Conservation (phyloP, 2,329 filamentous ascomycete genomes). For the Boeremia lycopersici region DNA sequence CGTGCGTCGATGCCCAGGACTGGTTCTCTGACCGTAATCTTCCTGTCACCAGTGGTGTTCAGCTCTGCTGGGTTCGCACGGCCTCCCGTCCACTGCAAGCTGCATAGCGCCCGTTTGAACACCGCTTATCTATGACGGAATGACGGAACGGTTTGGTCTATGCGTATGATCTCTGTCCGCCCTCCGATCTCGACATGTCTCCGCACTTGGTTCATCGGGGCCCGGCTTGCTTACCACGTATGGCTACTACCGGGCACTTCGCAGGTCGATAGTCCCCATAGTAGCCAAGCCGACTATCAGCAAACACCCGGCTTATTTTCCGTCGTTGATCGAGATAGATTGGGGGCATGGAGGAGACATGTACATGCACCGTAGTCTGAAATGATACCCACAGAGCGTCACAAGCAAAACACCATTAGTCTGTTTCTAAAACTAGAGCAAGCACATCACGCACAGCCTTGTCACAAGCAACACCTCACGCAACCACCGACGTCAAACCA, state of each 20-base stretch:
- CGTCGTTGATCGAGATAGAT: neutral
- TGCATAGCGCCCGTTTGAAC: conserved; percentile 11
- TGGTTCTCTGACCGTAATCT: neutral
- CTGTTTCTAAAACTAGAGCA: too few relatives aligned
- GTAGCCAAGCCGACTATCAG: neutral
- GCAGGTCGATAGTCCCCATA: neutral
- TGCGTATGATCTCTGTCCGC: conserved; percentile 3
- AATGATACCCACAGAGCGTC: too few relatives aligned
- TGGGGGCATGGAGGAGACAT: neutral
- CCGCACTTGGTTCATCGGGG: neutral
- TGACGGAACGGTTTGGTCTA: neutral
- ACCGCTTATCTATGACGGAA: conserved; percentile 15
- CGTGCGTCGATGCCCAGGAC: too few relatives aligned
- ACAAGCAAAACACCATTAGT: too few relatives aligned
- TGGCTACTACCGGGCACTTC: neutral
- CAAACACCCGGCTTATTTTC: neutral
- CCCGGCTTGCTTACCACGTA: neutral
- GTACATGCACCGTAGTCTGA: too few relatives aligned
- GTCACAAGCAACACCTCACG: too few relatives aligned
- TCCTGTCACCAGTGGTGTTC: neutral
- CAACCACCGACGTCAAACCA: too few relatives aligned
- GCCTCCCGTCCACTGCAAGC: neutral
- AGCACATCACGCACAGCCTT: too few relatives aligned
- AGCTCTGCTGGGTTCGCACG: neutral
- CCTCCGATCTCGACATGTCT: conserved; percentile 4